A percentile compares a stretch with the other conserved stretches of the same genome.
These are phyloP conservation scores for Ananas comosus DNA, from an alignment of 176 grass and related monocot species.

Conservation along the genomic window DNA sequence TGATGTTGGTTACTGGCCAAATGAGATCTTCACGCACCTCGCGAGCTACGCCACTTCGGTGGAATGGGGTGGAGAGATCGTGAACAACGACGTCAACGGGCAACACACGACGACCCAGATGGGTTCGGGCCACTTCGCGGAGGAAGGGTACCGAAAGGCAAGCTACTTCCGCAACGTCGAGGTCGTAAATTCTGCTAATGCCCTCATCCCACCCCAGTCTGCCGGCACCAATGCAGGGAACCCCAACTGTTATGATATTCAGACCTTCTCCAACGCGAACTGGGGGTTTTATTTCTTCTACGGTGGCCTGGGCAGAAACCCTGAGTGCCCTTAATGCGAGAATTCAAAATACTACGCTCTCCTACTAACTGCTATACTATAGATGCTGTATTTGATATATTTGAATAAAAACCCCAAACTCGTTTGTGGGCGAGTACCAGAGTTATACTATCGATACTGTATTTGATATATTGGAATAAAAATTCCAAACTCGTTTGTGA, in stretches of 20 bases:
- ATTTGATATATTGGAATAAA: too few relatives aligned
- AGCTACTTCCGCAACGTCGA: background rate
- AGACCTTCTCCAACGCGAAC: background rate
- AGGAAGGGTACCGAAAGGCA: background rate
- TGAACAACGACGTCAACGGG: background rate
- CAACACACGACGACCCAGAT: conserved; percentile 8
- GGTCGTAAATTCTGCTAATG: background rate
- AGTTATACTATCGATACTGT: too few relatives aligned
- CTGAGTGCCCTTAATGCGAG: background rate
- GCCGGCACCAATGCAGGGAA: background rate
- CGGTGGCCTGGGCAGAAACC: background rate
- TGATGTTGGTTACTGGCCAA: conserved; percentile 10
- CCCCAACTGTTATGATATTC: background rate
- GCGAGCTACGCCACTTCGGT: background rate
- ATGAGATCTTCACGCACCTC: background rate
- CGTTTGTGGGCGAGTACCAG: too few relatives aligned
- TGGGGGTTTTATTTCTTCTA: background rate
- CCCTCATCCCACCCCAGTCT: background rate
- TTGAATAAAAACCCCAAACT: too few relatives aligned
- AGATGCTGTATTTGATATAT: too few relatives aligned
- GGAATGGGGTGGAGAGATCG: conserved; percentile 5
- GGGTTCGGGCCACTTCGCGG: conserved; percentile 9
- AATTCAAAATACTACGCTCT: too few relatives aligned
- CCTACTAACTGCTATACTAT: too few relatives aligned
- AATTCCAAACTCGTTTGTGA: too few relatives aligned